Conservation (phyloP, 805 yeast species). For the Jamesozyma rosinii region DNA sequence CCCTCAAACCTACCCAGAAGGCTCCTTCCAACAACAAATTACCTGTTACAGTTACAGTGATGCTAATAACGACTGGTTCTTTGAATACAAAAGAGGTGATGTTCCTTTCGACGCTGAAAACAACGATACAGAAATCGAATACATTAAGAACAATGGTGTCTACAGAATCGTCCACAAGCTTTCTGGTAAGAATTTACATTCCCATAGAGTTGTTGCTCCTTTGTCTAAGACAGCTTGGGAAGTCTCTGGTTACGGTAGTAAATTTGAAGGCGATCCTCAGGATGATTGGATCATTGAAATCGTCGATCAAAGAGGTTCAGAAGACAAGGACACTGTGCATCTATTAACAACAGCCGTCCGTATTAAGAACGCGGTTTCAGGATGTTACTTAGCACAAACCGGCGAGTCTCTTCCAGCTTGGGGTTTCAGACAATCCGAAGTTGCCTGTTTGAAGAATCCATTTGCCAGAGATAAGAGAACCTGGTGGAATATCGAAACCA, state of each 20-base stretch:
- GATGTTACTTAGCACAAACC: slow-evolving; percentile 69
- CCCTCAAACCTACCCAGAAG: slow-evolving; percentile 77
- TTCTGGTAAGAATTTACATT: slow-evolving; percentile 70
- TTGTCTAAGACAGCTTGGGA: slow-evolving; percentile 59
- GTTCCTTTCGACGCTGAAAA: slow-evolving; percentile 16
- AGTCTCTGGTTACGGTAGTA: slow-evolving; percentile 78
- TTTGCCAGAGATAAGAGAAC: slow-evolving; percentile 70
- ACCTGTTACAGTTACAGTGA: slow-evolving; percentile 90
- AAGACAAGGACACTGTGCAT: slow-evolving; percentile 46
- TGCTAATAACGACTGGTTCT: slow-evolving; percentile 70
- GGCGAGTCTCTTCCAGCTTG: slow-evolving; percentile 67
- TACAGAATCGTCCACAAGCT: slow-evolving; percentile 62
- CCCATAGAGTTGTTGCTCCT: slow-evolving; percentile 82
- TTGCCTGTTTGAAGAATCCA: slow-evolving; percentile 54
- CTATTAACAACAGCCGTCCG: slow-evolving; percentile 69
- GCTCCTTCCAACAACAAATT: slow-evolving; percentile 88
- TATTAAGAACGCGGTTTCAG: slow-evolving; percentile 50
- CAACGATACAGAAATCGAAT: slow-evolving; percentile 25
- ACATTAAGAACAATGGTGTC: slow-evolving; percentile 51
- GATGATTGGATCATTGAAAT: slow-evolving; percentile 90
- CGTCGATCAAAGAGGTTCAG: slow-evolving; percentile 48
- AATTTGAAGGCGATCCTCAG: slow-evolving; percentile 59
- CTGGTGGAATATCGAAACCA: slow-evolving; percentile 81
- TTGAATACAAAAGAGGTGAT: slow-evolving; percentile 49
- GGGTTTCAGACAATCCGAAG: slow-evolving; percentile 83